Conservation (phyloP, 192 early-diverging fungal genomes). For the Kappamyces sp. region DNA sequence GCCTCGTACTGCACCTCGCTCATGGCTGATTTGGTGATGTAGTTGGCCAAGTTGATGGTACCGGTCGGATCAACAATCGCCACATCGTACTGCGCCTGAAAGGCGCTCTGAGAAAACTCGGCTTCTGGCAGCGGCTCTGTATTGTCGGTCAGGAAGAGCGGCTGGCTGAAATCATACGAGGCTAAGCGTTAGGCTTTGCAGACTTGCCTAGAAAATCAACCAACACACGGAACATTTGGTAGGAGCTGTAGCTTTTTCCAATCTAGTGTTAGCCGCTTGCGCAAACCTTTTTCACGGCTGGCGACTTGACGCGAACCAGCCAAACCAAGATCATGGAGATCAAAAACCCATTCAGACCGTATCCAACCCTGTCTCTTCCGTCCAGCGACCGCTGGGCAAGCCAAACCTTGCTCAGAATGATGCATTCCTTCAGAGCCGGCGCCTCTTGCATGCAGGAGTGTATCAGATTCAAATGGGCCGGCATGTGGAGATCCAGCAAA, state of each 20-base stretch:
- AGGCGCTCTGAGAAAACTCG: conserved; percentile 60
- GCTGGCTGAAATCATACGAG: conserved; percentile 55
- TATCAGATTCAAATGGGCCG: conserved; percentile 71
- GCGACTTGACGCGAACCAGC: conserved; percentile 59
- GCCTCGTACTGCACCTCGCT: conserved; percentile 74
- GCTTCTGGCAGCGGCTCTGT: conserved; percentile 40
- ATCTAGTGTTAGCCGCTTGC: conserved; percentile 40
- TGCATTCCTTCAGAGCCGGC: conserved; percentile 73
- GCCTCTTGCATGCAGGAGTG: conserved; percentile 67
- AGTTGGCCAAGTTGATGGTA: conserved; percentile 73
- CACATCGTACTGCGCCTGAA: conserved; percentile 61
- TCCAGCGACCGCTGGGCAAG: conserved; percentile 61
- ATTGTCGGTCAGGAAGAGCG: conserved; percentile 66
- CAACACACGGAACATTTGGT: conserved; percentile 79
- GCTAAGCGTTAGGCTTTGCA: conserved; percentile 23
- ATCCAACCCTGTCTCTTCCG: conserved; percentile 25
- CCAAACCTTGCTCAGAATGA: conserved; percentile 80
- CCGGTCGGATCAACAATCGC: conserved; percentile 84
- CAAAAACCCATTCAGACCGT: conserved; percentile 69
- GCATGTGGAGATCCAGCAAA: conserved; percentile 66
- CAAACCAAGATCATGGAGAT: conserved; percentile 85
- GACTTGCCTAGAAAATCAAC: conserved; percentile 69
- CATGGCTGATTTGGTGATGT: conserved; percentile 58
- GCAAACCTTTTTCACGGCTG: conserved; percentile 42
- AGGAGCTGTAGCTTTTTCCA: conserved; percentile 66